phyloP scores from a whole-genome alignment of 179 eudicot genomes.

The Drosera spatulata region DNA sequence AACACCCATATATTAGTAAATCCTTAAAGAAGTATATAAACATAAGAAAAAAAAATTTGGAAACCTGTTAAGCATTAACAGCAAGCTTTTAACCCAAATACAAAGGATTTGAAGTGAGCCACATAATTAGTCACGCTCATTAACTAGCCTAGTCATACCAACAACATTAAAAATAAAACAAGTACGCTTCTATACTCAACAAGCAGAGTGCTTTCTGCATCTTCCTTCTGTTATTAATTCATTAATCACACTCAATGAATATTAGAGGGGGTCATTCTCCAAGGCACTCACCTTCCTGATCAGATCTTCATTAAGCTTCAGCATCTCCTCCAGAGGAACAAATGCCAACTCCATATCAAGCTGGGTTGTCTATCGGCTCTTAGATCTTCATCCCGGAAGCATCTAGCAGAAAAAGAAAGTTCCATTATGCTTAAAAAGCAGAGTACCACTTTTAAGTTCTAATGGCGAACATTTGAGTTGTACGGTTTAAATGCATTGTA shows the following conservation, averaged over 20 bases:
- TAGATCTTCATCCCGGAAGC: conserved; percentile 94
- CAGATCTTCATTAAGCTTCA: conserved; percentile 81
- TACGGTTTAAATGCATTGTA: too few relatives aligned
- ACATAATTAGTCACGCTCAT: too few relatives aligned
- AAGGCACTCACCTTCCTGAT: conserved; percentile 60
- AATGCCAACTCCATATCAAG: conserved; percentile 92
- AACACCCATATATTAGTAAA: not conserved
- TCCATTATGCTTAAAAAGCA: not conserved
- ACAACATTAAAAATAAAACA: too few relatives aligned
- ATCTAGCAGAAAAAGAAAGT: conserved; percentile 32
- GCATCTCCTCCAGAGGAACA: conserved; percentile 85
- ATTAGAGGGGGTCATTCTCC: not conserved
- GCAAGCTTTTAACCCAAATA: too few relatives aligned
- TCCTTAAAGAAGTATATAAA: too few relatives aligned
- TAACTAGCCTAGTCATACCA: too few relatives aligned
- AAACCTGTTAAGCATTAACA: too few relatives aligned
- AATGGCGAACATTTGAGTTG: too few relatives aligned
- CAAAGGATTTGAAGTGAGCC: too few relatives aligned
- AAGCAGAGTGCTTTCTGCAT: too few relatives aligned
- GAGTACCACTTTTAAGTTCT: not conserved
- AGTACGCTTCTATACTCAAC: too few relatives aligned
- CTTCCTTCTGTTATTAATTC: not conserved
- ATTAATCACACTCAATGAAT: not conserved
- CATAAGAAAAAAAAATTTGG: too few relatives aligned
- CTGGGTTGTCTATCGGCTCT: conserved; percentile 97